Base-by-base conservation (phyloP, 1,284 basidiomycete genomes). In the Trichosporon sp. region DNA sequence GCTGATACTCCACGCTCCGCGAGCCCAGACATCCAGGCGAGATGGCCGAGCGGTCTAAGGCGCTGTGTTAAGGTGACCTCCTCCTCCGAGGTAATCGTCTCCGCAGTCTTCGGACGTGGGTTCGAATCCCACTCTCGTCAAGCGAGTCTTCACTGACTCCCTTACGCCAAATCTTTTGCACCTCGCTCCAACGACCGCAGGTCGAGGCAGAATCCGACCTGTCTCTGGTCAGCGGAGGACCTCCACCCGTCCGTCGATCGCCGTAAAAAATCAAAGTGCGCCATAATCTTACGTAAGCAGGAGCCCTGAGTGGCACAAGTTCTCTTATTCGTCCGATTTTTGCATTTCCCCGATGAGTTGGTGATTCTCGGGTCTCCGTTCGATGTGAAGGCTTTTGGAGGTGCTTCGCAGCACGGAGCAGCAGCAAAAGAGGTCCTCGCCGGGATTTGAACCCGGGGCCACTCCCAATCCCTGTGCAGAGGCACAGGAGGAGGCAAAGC, bases 1-100 rank as follows among this genome's bases (percentile, higher is more conserved):
- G 19, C 5, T 23, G 19, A 23, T 44, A 4, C 9, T 21, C 4
- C 9, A 2, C 4, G 4, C 7, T 5, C 8, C 19, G 8, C 19
- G 19, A 44, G 10, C 40, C 2, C 23, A 9, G 23, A 9, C 40
- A 21, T 44, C 40, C 19, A 44, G 62, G 62, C 62, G 62, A 63
- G 62, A 63, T 46, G 61, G 62, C 58, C 57, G 56, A 63, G 63
- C 59, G 60, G 59, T 63, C 61, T 60, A 66, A 66, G 65, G 62
- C 62, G 65, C 62, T 63, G 60, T 64, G 62, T 65, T 67, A 62
- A 64, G 59, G 59, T 58, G 34, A 44, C 23, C 40, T 44, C 19
- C 40, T 44, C 40, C 19, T 44, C 40, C 40, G 19, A 44, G 40
- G n/a, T 21, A 44, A 21, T 44, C 40, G 40, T 44, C 40, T 44